Conservation (phyloP, 495 filamentous ascomycete species). For the Immersiella caudata region DNA sequence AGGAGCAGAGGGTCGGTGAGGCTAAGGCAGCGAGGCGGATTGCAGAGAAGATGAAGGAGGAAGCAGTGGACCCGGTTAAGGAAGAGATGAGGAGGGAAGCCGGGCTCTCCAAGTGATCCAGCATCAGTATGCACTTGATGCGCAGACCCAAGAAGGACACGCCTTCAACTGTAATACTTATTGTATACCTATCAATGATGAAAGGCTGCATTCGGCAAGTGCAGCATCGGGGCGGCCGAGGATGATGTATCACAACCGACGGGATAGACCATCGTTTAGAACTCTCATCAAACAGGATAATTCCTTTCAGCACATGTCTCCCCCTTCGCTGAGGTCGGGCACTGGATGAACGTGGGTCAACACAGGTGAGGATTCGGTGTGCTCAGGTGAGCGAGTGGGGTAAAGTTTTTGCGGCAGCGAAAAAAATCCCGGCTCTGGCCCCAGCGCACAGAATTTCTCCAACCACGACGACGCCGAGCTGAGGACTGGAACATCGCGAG, state of each 20-base stretch:
- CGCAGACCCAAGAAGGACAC: background rate
- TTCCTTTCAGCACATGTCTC: background rate
- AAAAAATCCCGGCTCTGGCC: slow-evolving; percentile 37
- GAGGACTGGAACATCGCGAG: slow-evolving; percentile 32
- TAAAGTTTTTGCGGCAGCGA: slow-evolving; percentile 41
- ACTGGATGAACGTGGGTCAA: background rate
- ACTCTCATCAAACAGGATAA: background rate
- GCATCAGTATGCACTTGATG: background rate
- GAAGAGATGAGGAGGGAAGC: slow-evolving; percentile 60
- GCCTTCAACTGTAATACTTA: background rate
- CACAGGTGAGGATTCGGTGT: slow-evolving; percentile 20
- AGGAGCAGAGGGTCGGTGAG: slow-evolving; percentile 44
- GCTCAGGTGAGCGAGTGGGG: slow-evolving; percentile 35
- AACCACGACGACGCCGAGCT: slow-evolving; percentile 33
- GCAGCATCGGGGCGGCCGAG: background rate
- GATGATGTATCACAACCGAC: background rate
- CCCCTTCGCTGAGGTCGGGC: background rate
- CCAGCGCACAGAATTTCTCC: slow-evolving; percentile 44
- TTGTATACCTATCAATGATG: background rate
- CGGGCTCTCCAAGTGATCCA: background rate
- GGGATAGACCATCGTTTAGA: background rate
- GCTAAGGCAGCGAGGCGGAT: slow-evolving; percentile 31
- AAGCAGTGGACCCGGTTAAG: slow-evolving; percentile 64
- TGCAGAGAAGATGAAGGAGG: slow-evolving; percentile 51
- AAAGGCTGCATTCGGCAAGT: too few relatives aligned